Evolutionary conservation across 2,329 filamentous ascomycete species (phyloP).

Genomic region (Diaporthe nobilis): DNA sequence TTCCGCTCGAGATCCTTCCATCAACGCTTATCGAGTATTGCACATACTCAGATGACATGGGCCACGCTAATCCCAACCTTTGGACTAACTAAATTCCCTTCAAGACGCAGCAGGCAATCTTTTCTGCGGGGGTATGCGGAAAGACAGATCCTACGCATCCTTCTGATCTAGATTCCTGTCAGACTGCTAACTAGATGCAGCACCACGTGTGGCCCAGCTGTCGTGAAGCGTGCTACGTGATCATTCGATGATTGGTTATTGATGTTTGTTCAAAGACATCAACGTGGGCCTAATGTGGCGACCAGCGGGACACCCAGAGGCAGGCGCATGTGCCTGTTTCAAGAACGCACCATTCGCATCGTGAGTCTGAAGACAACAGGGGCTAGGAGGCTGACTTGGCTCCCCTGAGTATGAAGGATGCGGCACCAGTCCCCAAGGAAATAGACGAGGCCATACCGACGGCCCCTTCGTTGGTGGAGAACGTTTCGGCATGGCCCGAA

Average conservation of each 20-base stretch:
- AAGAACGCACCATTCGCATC: not conserved
- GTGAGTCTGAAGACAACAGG: not conserved
- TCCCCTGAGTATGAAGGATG: not conserved
- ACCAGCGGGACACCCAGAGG: not conserved
- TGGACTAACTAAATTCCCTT: too few species aligned
- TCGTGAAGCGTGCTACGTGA: not conserved
- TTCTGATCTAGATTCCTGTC: too few species aligned
- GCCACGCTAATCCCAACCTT: too few species aligned
- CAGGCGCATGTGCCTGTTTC: slow-evolving; percentile 1
- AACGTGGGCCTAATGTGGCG: not conserved
- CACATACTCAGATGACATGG: too few species aligned
- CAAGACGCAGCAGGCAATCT: too few species aligned
- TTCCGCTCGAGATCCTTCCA: too few species aligned
- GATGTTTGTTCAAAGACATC: too few species aligned
- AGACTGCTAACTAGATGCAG: not conserved
- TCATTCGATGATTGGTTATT: not conserved
- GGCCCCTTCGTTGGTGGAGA: not conserved
- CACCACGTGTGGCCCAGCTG: not conserved
- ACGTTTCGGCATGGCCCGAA: not conserved
- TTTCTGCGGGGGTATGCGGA: too few species aligned
- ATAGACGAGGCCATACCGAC: not conserved
- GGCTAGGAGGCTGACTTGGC: not conserved
- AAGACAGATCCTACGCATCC: too few species aligned
- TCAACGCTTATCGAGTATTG: too few species aligned
- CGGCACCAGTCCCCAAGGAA: not conserved